phyloP scores from a whole-genome alignment of 23 red algal species.

The Gracilaria vermiculophylla region DNA sequence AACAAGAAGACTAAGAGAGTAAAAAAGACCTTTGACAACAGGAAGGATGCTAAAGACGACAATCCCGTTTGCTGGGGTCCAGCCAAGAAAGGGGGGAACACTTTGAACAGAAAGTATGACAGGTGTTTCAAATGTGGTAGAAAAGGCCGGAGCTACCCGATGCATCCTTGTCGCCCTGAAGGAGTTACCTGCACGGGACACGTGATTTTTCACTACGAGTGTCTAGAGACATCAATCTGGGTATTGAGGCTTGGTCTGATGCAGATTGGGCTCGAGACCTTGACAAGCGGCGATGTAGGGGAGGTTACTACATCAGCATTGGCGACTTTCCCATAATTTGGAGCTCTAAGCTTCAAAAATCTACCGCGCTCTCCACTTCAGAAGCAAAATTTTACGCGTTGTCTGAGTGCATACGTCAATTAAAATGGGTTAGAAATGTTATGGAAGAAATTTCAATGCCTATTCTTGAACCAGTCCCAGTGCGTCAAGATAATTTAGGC shows the following conservation, averaged over 20 bases:
- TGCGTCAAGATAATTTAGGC: neutral
- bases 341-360: neutral
- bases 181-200: conserved; percentile 1
- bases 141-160: neutral
- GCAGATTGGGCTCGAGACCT: neutral
- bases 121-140: neutral
- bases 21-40: too few species aligned
- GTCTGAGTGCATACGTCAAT: conserved; percentile 20
- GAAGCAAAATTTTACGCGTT: neutral
- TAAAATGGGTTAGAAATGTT: neutral
- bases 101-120: neutral
- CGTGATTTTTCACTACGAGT: neutral
- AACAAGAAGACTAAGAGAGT: neutral
- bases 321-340: neutral
- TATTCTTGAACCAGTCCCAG: neutral
- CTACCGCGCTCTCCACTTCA: neutral
- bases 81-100: neutral
- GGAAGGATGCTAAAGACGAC: neutral
- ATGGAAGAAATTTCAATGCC: neutral
- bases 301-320: conserved; percentile 4
- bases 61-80: neutral
- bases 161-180: neutral
- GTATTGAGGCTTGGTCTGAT: neutral
- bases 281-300: neutral
- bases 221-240: neutral